Evolutionary conservation across 441 rosid genomes (phyloP).

Genomic region (Adansonia madagascariensis): DNA sequence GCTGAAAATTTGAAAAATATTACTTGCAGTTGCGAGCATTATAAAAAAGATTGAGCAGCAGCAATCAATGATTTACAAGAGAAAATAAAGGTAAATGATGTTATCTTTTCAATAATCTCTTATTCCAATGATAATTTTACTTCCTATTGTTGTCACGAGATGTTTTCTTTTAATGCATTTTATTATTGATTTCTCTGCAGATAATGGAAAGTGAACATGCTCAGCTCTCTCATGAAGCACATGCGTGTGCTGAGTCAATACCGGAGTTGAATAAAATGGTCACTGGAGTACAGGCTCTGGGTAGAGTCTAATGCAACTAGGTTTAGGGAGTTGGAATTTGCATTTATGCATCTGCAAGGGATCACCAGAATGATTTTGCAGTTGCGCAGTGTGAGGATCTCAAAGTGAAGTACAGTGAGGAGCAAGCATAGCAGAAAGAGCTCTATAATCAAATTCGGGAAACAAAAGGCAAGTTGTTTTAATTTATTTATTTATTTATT

Average conservation of each 20-base stretch:
- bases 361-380: conserved; percentile 42
- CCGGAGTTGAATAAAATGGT: conserved; percentile 79
- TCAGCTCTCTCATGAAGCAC: conserved; percentile 72
- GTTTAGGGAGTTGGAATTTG: conserved; percentile 19
- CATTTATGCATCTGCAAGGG: conserved; percentile 17
- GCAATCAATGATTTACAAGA: conserved; percentile 54
- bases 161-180: conserved; percentile 10
- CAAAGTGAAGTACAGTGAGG: conserved; percentile 69
- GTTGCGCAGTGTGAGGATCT: conserved; percentile 88
- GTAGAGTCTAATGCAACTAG: conserved; percentile 43
- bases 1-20: conserved; percentile 59
- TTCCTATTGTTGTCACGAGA: not conserved
- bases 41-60: conserved; percentile 59
- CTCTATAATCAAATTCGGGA: conserved; percentile 85
- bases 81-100: conserved; percentile 60
- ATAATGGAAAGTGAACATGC: conserved; percentile 78
- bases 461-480: conserved; percentile 57
- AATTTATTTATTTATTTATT: not conserved
- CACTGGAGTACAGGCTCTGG: conserved; percentile 76
- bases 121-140: not conserved
- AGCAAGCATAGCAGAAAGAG: conserved; percentile 80
- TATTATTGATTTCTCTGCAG: conserved; percentile 40
- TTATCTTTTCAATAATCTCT: conserved; percentile 11
- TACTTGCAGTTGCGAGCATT: conserved; percentile 54
- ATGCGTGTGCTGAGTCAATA: conserved; percentile 71